Evolutionary conservation across 352 stramenopile species (phyloP).

Genomic region (Pilasporangium apinafurcum): DNA sequence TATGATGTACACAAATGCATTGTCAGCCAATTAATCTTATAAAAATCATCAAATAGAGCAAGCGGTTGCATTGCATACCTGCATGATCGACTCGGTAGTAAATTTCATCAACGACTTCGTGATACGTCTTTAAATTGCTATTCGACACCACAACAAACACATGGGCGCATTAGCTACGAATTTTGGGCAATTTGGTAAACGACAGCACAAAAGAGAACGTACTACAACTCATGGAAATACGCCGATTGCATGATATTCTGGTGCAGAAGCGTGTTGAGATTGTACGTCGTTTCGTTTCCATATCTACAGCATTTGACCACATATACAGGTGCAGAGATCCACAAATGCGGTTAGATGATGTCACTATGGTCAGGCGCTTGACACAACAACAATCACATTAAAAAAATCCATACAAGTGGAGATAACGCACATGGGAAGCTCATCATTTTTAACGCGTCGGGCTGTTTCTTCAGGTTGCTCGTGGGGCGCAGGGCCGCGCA

Average conservation of each 20-base stretch:
- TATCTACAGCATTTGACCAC: slow-evolving; percentile 30
- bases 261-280: slow-evolving; percentile 94
- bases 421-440: slow-evolving; percentile 66
- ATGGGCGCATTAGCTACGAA: background rate
- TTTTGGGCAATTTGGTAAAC: background rate
- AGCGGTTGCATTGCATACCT: slow-evolving; percentile 31
- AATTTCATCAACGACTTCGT: slow-evolving; percentile 95
- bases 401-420: background rate
- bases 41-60: background rate
- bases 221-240: slow-evolving; percentile 95
- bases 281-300: slow-evolving; percentile 91
- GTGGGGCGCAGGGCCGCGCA: slow-evolving; percentile 21
- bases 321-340: no score
- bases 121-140: slow-evolving; percentile 91
- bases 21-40: no score
- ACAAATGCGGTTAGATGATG: no score
- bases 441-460: slow-evolving; percentile 70
- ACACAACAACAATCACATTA: background rate
- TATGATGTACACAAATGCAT: slow-evolving; percentile 28
- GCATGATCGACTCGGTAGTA: slow-evolving; percentile 85
- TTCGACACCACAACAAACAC: background rate
- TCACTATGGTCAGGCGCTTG: slow-evolving; percentile 1
- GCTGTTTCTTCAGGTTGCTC: slow-evolving; percentile 32
- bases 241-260: slow-evolving; percentile 93
- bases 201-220: slow-evolving; percentile 8